These are phyloP conservation scores for Pseudopithomyces maydicus DNA, from an alignment of 2,329 filamentous ascomycete species.

Conservation along the genomic window DNA sequence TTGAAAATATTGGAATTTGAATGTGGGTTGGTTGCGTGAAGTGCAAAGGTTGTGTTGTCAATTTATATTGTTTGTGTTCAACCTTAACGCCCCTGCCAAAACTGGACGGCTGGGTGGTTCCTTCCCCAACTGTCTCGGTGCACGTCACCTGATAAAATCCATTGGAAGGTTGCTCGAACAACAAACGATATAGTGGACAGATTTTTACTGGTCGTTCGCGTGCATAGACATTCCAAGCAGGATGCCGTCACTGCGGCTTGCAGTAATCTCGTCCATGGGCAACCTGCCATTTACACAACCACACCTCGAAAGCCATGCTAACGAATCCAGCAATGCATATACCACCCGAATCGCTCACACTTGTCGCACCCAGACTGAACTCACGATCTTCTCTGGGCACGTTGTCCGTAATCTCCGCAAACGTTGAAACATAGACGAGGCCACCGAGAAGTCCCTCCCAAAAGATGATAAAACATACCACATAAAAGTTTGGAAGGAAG, in stretches of 20 bases:
- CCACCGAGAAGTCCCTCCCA: conserved; percentile 95
- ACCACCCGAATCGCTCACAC: conserved; percentile 87
- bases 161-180: too few species aligned
- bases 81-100: too few species aligned
- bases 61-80: too few species aligned
- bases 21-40: too few species aligned
- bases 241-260: conserved; percentile 30
- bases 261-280: conserved; percentile 71
- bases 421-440: conserved; percentile 86
- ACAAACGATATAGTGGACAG: too few species aligned
- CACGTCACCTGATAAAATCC: too few species aligned
- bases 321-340: conserved; percentile 88
- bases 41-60: too few species aligned
- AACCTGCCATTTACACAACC: conserved; percentile 84
- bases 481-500: conserved; percentile 82
- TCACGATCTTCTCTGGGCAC: conserved; percentile 79
- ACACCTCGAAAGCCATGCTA: conserved; percentile 80
- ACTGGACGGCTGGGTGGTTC: too few species aligned
- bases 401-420: conserved; percentile 88
- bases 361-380: conserved; percentile 88
- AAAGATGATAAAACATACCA: conserved; percentile 85
- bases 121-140: too few species aligned
- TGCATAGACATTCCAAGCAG: too few species aligned
- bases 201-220: too few species aligned
- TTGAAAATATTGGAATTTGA: too few species aligned